Percentiles rank a stretch among this genome's conserved stretches.
These are phyloP conservation scores for Vachellia collinsii DNA, from an alignment of 306 rosid genomes.

Conservation along the genomic window DNA sequence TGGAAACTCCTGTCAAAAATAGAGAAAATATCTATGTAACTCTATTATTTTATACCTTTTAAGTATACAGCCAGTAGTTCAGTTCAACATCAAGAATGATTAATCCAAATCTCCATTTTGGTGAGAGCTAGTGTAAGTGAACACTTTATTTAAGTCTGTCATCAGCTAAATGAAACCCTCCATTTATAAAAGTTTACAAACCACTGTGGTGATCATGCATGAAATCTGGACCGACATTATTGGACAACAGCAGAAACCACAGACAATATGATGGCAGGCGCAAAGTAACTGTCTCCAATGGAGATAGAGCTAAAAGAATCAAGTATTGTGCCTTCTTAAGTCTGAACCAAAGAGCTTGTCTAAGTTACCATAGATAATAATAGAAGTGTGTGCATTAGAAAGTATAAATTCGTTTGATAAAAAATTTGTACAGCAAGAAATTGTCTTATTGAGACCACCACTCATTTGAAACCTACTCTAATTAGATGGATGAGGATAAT, in stretches of 20 bases:
- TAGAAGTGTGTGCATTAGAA: background rate
- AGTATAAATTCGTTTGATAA: background rate
- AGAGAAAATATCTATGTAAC: slow-evolving; percentile 34
- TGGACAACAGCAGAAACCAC: background rate
- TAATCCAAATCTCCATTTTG: slow-evolving; percentile 22
- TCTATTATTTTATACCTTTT: background rate
- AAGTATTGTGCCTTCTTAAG: background rate
- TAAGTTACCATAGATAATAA: slow-evolving; percentile 27
- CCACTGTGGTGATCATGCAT: background rate
- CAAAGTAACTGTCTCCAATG: background rate
- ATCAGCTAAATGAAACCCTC: background rate
- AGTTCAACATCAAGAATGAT: slow-evolving; percentile 12
- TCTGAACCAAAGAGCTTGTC: slow-evolving; percentile 7
- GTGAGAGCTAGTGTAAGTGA: background rate
- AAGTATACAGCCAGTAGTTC: slow-evolving; percentile 18
- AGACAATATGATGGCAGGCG: background rate
- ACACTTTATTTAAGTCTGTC: background rate
- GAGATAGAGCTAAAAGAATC: background rate
- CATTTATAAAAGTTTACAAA: background rate
- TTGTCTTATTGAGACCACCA: background rate
- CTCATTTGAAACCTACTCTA: background rate
- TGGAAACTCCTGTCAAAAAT: slow-evolving; percentile 58
- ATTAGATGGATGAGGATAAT: slow-evolving; percentile 3
- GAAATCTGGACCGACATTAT: background rate
- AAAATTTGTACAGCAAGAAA: slow-evolving; percentile 5